Percentiles rank a stretch among this genome's conserved stretches.
These are phyloP conservation scores for Vigna hirtella DNA, from an alignment of 306 rosid species.

Conservation along the genomic window DNA sequence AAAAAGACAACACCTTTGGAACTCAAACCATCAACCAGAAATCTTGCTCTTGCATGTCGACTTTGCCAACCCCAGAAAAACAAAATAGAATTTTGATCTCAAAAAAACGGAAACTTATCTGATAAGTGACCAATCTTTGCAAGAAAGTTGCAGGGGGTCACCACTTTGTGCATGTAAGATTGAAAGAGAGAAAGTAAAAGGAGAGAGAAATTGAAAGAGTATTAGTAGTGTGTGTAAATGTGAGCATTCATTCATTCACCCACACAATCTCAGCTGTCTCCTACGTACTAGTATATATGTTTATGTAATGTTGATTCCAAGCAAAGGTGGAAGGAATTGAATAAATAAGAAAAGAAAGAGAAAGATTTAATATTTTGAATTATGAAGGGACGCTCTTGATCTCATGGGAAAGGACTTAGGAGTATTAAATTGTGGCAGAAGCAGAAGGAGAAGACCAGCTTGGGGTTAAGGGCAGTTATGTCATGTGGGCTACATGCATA, in stretches of 20 bases:
- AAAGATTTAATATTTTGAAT: neutral
- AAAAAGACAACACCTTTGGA: conserved; percentile 21
- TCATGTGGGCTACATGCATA: conserved; percentile 34
- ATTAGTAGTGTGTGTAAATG: neutral
- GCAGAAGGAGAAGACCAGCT: neutral
- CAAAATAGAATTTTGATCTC: neutral
- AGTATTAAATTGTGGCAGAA: conserved; percentile 8
- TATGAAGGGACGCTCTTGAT: conserved; percentile 12
- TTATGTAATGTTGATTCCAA: conserved; percentile 20
- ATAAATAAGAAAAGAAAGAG: conserved; percentile 13
- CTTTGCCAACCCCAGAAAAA: conserved; percentile 36
- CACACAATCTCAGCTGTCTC: conserved; percentile 12
- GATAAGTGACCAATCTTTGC: conserved; percentile 38
- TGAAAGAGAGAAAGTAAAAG: conserved; percentile 38
- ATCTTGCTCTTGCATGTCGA: conserved; percentile 73
- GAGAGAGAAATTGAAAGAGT: conserved; percentile 15
- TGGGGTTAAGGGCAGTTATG: conserved; percentile 21
- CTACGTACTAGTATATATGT: conserved; percentile 8
- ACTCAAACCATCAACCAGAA: conserved; percentile 16
- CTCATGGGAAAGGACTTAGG: neutral
- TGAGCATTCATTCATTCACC: neutral
- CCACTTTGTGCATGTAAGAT: conserved; percentile 35
- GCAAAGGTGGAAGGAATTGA: conserved; percentile 29
- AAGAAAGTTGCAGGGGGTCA: conserved; percentile 7
- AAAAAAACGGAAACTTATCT: conserved; percentile 33